Percentiles rank a stretch among this genome's conserved stretches.
These are phyloP conservation scores for Dactylis glomerata DNA, from an alignment of 176 grass and related monocot genomes.

Conservation along the genomic window DNA sequence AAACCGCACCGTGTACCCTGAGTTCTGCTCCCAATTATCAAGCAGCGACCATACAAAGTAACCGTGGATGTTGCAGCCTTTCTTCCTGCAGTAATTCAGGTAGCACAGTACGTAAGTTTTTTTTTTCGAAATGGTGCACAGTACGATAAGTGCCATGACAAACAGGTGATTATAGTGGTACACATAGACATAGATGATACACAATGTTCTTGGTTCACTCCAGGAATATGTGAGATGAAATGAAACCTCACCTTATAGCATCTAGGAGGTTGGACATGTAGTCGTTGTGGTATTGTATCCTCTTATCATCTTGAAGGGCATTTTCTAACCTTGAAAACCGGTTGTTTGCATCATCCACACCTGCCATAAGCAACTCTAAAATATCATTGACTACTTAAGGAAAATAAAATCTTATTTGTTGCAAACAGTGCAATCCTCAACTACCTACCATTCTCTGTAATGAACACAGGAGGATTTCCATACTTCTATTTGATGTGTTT, in stretches of 20 bases:
- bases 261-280: slow-evolving; percentile 69
- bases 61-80: slow-evolving; percentile 64
- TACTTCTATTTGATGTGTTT: slow-evolving; percentile 86
- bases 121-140: too few relatives aligned
- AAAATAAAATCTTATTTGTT: neutral
- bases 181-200: neutral
- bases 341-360: slow-evolving; percentile 71
- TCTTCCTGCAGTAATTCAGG: slow-evolving; percentile 46
- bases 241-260: slow-evolving; percentile 49
- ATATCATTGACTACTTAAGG: too few relatives aligned
- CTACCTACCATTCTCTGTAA: slow-evolving; percentile 78
- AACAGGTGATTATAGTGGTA: neutral
- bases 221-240: neutral
- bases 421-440: neutral
- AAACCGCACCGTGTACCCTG: slow-evolving; percentile 79
- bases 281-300: slow-evolving; percentile 84
- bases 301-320: slow-evolving; percentile 65
- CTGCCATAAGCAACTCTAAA: slow-evolving; percentile 25
- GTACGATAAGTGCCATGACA: neutral
- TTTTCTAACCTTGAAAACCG: slow-evolving; percentile 49
- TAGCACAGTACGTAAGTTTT: neutral
- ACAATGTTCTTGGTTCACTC: neutral
- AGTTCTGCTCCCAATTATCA: slow-evolving; percentile 96
- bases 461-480: slow-evolving; percentile 63
- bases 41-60: slow-evolving; percentile 89